These are phyloP conservation scores for Ophiostoma sp. DNA, from an alignment of 2,329 filamentous ascomycete genomes.

Conservation along the genomic window DNA sequence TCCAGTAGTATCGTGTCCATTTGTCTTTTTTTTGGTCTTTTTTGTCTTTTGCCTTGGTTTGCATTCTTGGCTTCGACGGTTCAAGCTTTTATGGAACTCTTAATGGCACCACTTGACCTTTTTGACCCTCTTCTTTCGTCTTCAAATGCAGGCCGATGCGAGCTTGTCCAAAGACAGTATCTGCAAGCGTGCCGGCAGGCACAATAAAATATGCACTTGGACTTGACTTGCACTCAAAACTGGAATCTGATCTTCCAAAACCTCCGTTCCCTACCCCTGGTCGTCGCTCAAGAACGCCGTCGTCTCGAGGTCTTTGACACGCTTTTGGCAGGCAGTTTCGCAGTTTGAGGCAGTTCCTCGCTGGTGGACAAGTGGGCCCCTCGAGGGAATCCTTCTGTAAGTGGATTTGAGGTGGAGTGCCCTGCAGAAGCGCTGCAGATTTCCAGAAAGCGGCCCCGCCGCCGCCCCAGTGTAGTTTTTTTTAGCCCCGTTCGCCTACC, in stretches of 20 bases:
- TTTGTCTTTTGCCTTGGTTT: background rate
- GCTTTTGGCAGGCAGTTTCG: background rate
- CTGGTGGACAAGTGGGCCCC: background rate
- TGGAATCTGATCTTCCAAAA: background rate
- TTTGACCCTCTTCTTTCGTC: background rate
- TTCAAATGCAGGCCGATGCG: background rate
- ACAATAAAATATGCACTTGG: background rate
- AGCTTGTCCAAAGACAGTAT: slow-evolving; percentile 13
- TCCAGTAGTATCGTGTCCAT: background rate
- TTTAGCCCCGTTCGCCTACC: background rate
- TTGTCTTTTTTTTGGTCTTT: background rate
- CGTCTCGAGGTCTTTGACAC: background rate
- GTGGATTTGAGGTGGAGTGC: background rate
- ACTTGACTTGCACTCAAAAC: background rate
- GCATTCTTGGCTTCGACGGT: background rate
- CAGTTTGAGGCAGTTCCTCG: too few species aligned
- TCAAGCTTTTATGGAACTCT: slow-evolving; percentile 1
- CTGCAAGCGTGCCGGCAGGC: background rate
- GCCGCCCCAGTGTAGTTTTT: background rate
- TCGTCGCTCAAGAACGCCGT: background rate
- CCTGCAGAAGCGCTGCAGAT: background rate
- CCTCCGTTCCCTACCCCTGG: background rate
- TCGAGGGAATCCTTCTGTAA: background rate
- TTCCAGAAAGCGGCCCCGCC: background rate
- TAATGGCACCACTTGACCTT: background rate